These are phyloP conservation scores for Nakaseomyces glabratus DNA, from an alignment of 1,139 yeast species.

Conservation along the genomic window DNA sequence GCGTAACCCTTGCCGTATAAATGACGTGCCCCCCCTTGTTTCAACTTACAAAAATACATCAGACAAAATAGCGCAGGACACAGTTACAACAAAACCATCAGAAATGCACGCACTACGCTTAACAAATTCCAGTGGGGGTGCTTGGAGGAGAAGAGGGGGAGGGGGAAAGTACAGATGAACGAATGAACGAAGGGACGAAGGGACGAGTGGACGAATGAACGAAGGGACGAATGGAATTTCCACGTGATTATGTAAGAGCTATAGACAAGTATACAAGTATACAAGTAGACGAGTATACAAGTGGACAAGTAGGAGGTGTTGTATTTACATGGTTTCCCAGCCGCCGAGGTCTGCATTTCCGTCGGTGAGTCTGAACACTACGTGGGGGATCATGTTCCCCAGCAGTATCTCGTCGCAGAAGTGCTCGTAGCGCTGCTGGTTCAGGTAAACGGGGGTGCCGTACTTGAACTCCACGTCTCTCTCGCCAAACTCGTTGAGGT, in stretches of 20 bases:
- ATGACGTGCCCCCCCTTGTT: no score
- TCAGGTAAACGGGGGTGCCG: constrained; percentile 63
- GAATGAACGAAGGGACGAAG: background rate
- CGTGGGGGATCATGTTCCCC: constrained; percentile 68
- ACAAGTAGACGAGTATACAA: no score
- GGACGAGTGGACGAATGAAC: background rate
- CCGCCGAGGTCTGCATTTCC: constrained; percentile 81
- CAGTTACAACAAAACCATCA: no score
- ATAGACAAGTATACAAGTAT: no score
- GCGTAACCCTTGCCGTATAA: no score
- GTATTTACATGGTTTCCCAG: constrained; percentile 72
- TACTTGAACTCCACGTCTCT: constrained; percentile 65
- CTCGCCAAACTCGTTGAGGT: constrained; percentile 81
- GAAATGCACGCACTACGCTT: no score
- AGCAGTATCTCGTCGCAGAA: constrained; percentile 66
- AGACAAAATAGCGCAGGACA: no score
- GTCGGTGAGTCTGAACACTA: constrained; percentile 72
- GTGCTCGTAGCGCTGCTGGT: constrained; percentile 55
- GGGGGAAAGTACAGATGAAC: background rate
- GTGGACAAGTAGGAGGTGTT: no score
- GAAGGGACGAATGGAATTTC: no score
- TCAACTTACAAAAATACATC: no score
- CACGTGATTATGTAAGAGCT: no score
- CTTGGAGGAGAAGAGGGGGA: background rate
- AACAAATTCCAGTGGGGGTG: background rate